Base-by-base conservation (phyloP, 805 yeast species). In the Kluyveromyces starmeri region DNA sequence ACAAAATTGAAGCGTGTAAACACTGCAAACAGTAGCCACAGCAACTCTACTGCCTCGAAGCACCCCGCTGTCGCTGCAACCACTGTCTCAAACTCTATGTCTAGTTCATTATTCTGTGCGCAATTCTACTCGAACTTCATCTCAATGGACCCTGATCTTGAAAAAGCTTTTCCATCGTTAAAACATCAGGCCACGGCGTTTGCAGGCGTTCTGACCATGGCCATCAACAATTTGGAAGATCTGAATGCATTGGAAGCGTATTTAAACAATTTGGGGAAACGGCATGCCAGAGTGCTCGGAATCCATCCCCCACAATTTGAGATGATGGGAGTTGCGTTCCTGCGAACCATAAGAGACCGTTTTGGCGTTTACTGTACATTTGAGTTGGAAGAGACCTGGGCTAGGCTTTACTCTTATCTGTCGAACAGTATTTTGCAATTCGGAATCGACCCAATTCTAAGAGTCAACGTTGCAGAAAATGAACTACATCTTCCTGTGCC, bases 181-280 rank as follows among this genome's bases (percentile, higher is more conserved):
- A 70, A 71, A 42, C 86, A 81, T 51, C 94, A 84, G 58, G 85
- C 92, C 1, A 71, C 75, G 11, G 71, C 88, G 6, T 78, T 83
- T 62, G 85, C 89, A 0, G 86, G 88, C 4, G 83, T 83, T 13
- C 55, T 84, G 46, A 71, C 82, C 19, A 67, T 75, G 27, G 81
- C 88, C 2, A 73, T 83, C 39, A 58, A 69, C 19, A 75, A 74
- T 44, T 61, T 83, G 34, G 86, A 80, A 35, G 67, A 76, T 43
- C 61, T 83, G 34, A 50, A 67, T 3, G 55, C 58, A 5, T 58
- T 83, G 45, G 78, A 79, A 46, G 78, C 68, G 17, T 77, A 76
- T 37, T 58, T 84, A 32, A 62, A 61, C 28, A 70, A 71, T 30
- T 58, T 83, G 44, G 94, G 88, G 2, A 81, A 80, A 50, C 63